Base-by-base conservation (phyloP, 2,329 filamentous ascomycete species). In the Ampelomyces quisqualis region DNA sequence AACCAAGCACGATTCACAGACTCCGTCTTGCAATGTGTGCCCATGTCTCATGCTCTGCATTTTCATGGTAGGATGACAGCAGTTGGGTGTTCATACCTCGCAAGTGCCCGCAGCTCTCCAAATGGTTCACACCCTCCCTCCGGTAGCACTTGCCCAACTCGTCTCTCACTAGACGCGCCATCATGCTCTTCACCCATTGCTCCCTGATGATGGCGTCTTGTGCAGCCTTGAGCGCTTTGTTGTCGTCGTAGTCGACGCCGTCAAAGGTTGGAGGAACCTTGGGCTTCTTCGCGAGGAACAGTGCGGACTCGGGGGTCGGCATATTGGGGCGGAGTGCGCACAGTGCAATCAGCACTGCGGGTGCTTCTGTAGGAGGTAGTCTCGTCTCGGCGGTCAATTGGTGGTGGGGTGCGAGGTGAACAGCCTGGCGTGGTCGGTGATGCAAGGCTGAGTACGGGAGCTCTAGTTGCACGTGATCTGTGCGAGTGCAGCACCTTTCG, bases 131-230 rank as follows among this genome's bases (percentile, higher is more conserved):
- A 41, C 88, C 88, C 72, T 93, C 86, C 56, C 81, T 78, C 70
- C 82, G 81, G 72, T 93, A 93, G 76, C 88, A 93, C 75, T 89
- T 91, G 70, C 84, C 79, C 74, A 93, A 75, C 76, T 93, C 88
- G 68, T 91, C 85, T 51, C 86, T 77, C 40, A 93, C 86, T 50
- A 93, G 73, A 47, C 88, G 78, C 43, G 85, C 86, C 88, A 90
- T 93, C 88, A 93, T 93, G 68, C 85, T 84, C 68, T 82, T 83
- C 45, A 93, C 86, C 88, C 88, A 93, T 75, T 93, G 88, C 74
- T 93, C 88, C 50, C 87, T 79, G 59, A 93, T 80, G 42, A 93
- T 79, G 52, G 87, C 80, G 68, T 93, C 88, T 68, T 91, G 87
- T 38, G 88, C 88, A 47, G 83, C 82, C 76, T 91, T 93, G 67